Base-by-base conservation (phyloP, 345 rosid genomes). In the Eucalyptus fibrosa region DNA sequence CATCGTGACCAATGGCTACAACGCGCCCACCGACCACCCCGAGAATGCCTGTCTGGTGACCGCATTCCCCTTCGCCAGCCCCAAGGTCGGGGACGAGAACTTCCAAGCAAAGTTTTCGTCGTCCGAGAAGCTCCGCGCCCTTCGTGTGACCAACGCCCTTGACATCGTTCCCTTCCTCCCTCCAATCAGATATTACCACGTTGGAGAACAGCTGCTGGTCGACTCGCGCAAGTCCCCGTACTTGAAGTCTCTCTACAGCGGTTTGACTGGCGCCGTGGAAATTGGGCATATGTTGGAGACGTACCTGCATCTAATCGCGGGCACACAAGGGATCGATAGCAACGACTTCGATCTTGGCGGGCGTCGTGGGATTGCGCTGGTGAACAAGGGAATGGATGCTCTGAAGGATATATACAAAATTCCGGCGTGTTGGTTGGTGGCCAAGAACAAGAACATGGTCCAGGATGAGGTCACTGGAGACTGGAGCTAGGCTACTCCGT, bases 271-370 rank as follows among this genome's bases (percentile, higher is more conserved):
- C 56, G 90, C 90, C 91, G 2, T 91, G 1, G 51, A 67, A 4
- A 90, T 62, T 26, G 93, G 92, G 90, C 99, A 96, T 88, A 93
- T 92, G 53, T 67, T 97, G 90, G 98, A 97, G 90, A 89, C 40
- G 28, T 94, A 90, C 88, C 88, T 96, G 86, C 99, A 96, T 72
- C 95, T 98, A n/a, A 94, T 96, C 28, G 98, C 97, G 3, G 98
- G 97, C 10, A 94, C 96, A 11, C 96, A 94, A 88, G 98, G 98
- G 34, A 88, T 90, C 37, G 51, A 19, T 34, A 69, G 86, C 85
- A 93, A 92, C 21, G 89, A 90, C 12, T 97, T 97, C 87, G 90
- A 89, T 14, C 87, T 97, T 87, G 93, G 93, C 44, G 91, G 91
- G 50, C 69, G 91, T 88, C 92, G 96, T 3, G 95, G 93, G n/a